Evolutionary conservation across 2,329 filamentous ascomycete species (phyloP).

Genomic region (Aspergillus felis): DNA sequence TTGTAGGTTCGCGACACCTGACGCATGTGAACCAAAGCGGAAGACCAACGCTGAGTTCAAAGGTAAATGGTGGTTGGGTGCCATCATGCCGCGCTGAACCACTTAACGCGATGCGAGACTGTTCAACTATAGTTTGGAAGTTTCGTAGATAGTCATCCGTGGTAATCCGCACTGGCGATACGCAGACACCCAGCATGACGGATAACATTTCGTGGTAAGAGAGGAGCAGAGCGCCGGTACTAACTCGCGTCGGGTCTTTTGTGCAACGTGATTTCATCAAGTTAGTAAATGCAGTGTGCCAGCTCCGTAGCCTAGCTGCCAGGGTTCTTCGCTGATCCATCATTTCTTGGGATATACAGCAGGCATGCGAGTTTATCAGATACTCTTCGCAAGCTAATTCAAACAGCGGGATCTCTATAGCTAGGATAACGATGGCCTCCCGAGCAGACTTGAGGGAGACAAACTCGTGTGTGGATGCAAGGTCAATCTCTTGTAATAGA

Average conservation of each 20-base stretch:
- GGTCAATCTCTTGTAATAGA: neutral
- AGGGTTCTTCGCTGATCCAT: constrained; percentile 12
- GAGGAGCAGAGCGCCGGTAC: constrained; percentile 19
- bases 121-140: constrained; percentile 25
- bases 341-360: constrained; percentile 13
- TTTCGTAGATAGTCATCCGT: constrained; percentile 21
- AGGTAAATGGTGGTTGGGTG: constrained; percentile 27
- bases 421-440: constrained; percentile 21
- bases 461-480: neutral
- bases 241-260: constrained; percentile 9
- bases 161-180: constrained; percentile 15
- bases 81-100: constrained; percentile 18
- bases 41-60: constrained; percentile 26
- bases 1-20: constrained; percentile 28
- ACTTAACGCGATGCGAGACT: constrained; percentile 19
- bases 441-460: constrained; percentile 16
- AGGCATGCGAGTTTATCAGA: constrained; percentile 5
- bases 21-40: constrained; percentile 31
- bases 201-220: constrained; percentile 22
- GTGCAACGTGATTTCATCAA: constrained; percentile 8
- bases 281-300: constrained; percentile 20
- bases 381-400: constrained; percentile 17
- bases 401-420: constrained; percentile 21
- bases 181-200: constrained; percentile 20
- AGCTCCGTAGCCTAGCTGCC: constrained; percentile 14